Evolutionary conservation across 106 monocot genomes (phyloP).

Genomic region (Ottelia alismoides): DNA sequence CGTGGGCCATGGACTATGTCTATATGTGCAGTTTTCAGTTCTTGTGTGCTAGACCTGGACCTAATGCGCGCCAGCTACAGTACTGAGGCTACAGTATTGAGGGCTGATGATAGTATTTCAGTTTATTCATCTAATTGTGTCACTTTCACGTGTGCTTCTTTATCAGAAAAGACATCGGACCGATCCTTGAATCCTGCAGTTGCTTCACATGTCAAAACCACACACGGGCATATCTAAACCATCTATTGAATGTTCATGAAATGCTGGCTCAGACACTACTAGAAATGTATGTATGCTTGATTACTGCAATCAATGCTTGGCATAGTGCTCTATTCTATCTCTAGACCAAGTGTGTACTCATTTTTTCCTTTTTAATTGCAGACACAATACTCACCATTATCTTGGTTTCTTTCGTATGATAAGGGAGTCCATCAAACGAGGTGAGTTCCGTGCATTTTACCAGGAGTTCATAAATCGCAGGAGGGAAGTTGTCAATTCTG

Average conservation of each 20-base stretch:
- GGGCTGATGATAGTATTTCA: no score
- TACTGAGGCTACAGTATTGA: no score
- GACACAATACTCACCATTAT: conserved; percentile 97
- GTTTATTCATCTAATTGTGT: no score
- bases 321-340: neutral
- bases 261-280: conserved; percentile 91
- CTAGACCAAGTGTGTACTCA: neutral
- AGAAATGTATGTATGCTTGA: conserved; percentile 48
- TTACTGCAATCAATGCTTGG: neutral
- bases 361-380: conserved; percentile 15
- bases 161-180: conserved; percentile 67
- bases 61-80: no score
- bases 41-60: no score
- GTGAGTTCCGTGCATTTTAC: conserved; percentile 47
- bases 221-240: conserved; percentile 86
- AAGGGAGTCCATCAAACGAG: conserved; percentile 56
- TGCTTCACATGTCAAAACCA: conserved; percentile 86
- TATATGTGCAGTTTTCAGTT: no score
- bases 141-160: neutral
- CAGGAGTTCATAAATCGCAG: conserved; percentile 45
- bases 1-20: no score
- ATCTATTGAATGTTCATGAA: conserved; percentile 90
- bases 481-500: no score
- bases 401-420: conserved; percentile 66
- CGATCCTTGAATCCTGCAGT: conserved; percentile 42